Evolutionary conservation across 208 protist genomes (phyloP).

Genomic region (Trypanosomatidae sp.): DNA sequence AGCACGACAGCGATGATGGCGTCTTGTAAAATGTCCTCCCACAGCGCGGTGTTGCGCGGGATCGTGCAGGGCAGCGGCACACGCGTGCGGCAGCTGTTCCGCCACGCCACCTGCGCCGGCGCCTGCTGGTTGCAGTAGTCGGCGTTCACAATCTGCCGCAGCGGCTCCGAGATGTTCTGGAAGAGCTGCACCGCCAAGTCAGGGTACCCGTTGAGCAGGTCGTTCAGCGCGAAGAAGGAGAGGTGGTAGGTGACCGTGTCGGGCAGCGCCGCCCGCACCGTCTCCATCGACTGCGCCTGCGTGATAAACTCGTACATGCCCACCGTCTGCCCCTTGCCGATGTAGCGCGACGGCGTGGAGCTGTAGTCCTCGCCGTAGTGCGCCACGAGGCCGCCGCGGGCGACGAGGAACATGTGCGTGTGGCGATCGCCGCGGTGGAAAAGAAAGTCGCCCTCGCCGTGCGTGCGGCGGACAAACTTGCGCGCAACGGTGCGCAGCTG

Average conservation of each 20-base stretch:
- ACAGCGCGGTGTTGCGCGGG: slow-evolving; percentile 30
- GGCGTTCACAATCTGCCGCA: slow-evolving; percentile 57
- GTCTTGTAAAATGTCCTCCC: slow-evolving; percentile 74
- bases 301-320: slow-evolving; percentile 87
- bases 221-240: slow-evolving; percentile 63
- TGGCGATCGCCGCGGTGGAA: slow-evolving; percentile 60
- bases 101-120: slow-evolving; percentile 28
- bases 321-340: slow-evolving; percentile 59
- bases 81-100: no score
- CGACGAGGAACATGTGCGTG: slow-evolving; percentile 65
- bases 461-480: slow-evolving; percentile 62
- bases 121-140: slow-evolving; percentile 65
- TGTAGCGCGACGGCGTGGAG: slow-evolving; percentile 54
- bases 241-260: slow-evolving; percentile 82
- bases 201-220: slow-evolving; percentile 71
- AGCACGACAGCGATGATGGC: slow-evolving; percentile 45
- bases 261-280: slow-evolving; percentile 62
- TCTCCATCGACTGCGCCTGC: slow-evolving; percentile 60
- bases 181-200: slow-evolving; percentile 78
- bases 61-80: no score
- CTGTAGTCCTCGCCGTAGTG: slow-evolving; percentile 49
- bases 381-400: slow-evolving; percentile 63
- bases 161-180: slow-evolving; percentile 75
- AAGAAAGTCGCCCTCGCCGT: slow-evolving; percentile 76
- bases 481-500: slow-evolving; percentile 55